Conservation (phyloP, 1,284 basidiomycete species). For the Sporisorium exsertum region DNA sequence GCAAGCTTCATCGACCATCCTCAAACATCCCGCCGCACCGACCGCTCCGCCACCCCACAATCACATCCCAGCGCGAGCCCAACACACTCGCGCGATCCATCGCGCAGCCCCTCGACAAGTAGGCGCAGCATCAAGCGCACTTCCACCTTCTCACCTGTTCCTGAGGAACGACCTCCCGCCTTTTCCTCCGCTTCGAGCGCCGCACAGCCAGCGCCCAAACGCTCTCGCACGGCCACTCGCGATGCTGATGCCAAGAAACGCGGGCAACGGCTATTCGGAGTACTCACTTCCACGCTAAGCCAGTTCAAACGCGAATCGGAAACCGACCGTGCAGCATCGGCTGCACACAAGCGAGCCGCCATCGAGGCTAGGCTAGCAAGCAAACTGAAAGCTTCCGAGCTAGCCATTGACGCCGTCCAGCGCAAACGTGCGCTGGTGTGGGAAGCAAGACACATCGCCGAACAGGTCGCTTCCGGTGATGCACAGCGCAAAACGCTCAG, state of each 20-base stretch:
- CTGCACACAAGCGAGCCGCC: slow-evolving; percentile 10
- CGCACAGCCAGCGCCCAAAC: slow-evolving; percentile 1
- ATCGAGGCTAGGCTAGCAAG: slow-evolving; percentile 20
- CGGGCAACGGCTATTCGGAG: slow-evolving; percentile 27
- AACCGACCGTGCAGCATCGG: slow-evolving; percentile 1
- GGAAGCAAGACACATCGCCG: slow-evolving; percentile 28
- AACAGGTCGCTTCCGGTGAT: slow-evolving; percentile 19
- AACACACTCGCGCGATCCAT: neutral
- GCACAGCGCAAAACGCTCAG: slow-evolving; percentile 26
- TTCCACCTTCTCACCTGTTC: slow-evolving; percentile 22
- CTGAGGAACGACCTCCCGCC: slow-evolving; percentile 16
- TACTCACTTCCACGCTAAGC: slow-evolving; percentile 29
- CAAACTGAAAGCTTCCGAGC: slow-evolving; percentile 11
- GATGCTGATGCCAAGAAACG: slow-evolving; percentile 17
- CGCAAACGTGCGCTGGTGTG: slow-evolving; percentile 5
- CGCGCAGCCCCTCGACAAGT: slow-evolving; percentile 10
- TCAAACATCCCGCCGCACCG: neutral
- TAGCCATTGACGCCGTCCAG: neutral
- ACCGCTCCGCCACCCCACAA: slow-evolving; percentile 7
- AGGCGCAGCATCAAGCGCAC: slow-evolving; percentile 13
- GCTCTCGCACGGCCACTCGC: neutral
- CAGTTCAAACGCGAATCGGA: slow-evolving; percentile 40
- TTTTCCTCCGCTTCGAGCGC: neutral
- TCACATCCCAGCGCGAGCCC: slow-evolving; percentile 2
- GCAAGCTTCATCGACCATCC: neutral